A percentile compares a stretch with the other conserved stretches of the same genome.
Conservation (phyloP, 495 filamentous ascomycete genomes). For the Penicillium odoratum region DNA sequence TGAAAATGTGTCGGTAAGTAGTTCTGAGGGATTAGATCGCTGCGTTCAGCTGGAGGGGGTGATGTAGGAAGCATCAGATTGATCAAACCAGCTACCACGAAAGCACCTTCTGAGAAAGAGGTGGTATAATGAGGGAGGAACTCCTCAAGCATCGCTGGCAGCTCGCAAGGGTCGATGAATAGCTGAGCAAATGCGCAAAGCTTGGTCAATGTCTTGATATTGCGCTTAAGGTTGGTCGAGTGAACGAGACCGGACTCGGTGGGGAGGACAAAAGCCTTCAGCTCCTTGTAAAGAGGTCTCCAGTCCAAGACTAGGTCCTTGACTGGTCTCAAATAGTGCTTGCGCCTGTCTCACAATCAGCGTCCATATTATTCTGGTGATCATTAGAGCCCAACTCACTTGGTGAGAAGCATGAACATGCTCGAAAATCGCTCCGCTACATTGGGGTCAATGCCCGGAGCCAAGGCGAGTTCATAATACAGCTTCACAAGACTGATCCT, state of each 20-base stretch:
- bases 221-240: constrained; percentile 64
- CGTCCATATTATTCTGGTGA: constrained; percentile 7
- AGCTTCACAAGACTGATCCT: constrained; percentile 81
- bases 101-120: constrained; percentile 84
- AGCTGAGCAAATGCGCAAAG: constrained; percentile 85
- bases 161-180: constrained; percentile 87
- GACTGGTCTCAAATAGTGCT: constrained; percentile 88
- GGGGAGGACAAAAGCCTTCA: constrained; percentile 86
- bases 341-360: constrained; percentile 65
- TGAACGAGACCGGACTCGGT: constrained; percentile 68
- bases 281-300: constrained; percentile 86
- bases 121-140: constrained; percentile 94
- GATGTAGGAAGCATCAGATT: constrained; percentile 86
- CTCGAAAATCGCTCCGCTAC: constrained; percentile 89
- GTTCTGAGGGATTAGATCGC: constrained; percentile 74
- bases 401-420: constrained; percentile 93
- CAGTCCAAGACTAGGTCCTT: constrained; percentile 91
- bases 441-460: constrained; percentile 79
- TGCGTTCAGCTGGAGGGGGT: constrained; percentile 68
- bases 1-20: constrained; percentile 93
- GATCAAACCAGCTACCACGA: constrained; percentile 79
- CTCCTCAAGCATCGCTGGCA: constrained; percentile 88
- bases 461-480: constrained; percentile 92
- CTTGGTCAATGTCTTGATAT: constrained; percentile 75
- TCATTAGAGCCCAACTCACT: constrained; percentile 55